These are phyloP conservation scores for Zancudomyces culisetae DNA, from an alignment of 371 early-diverging fungal genomes.

Conservation along the genomic window DNA sequence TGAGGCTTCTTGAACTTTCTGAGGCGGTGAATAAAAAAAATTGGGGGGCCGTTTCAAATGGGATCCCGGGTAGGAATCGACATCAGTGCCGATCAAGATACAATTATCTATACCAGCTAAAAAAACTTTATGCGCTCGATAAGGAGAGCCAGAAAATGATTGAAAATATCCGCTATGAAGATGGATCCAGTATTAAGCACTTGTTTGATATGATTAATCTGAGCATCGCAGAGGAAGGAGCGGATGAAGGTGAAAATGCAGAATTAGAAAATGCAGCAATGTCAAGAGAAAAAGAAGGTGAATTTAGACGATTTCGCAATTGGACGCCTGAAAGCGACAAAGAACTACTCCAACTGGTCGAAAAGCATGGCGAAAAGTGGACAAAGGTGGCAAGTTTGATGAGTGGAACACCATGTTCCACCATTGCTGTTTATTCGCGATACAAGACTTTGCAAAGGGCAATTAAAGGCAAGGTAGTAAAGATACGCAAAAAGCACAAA, in stretches of 20 bases:
- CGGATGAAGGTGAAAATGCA: neutral
- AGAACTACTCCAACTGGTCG: neutral
- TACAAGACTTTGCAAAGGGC: neutral
- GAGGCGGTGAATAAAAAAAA: neutral
- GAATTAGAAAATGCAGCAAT: neutral
- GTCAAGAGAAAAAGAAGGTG: neutral
- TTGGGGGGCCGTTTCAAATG: slow-evolving; percentile 1
- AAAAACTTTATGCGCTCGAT: neutral
- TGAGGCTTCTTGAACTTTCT: neutral
- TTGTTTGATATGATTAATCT: neutral
- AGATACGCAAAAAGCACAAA: neutral
- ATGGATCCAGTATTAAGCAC: too few species aligned
- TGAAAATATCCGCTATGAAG: neutral
- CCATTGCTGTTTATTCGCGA: neutral
- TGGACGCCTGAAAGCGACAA: neutral
- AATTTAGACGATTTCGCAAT: neutral
- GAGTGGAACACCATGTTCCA: neutral
- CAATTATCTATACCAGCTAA: neutral
- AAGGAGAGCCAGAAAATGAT: neutral
- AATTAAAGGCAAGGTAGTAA: neutral
- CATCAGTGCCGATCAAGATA: neutral
- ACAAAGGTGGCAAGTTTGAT: neutral
- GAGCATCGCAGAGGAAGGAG: neutral
- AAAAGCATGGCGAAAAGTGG: slow-evolving; percentile 2
- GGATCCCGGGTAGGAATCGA: neutral